phyloP scores from a whole-genome alignment of 306 rosid species.

The Hippophae rhamnoides region DNA sequence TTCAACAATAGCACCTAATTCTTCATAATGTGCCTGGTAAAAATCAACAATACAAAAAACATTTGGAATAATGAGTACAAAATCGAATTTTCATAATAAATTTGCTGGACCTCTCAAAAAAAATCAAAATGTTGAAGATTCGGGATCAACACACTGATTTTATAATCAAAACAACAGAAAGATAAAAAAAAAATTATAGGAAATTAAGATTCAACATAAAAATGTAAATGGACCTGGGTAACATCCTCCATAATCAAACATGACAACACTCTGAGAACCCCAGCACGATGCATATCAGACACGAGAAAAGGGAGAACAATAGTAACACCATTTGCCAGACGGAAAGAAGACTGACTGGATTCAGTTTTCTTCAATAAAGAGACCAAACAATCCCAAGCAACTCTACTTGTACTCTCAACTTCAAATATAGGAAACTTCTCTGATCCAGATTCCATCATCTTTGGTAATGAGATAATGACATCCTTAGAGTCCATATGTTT shows the following conservation, averaged over 20 bases:
- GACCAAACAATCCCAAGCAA: conserved; percentile 98
- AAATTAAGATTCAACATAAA: not conserved
- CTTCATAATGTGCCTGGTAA: conserved; percentile 86
- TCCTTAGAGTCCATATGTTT: conserved; percentile 67
- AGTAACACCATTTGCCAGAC: conserved; percentile 72
- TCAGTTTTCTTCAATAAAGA: conserved; percentile 90
- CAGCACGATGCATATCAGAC: conserved; percentile 72
- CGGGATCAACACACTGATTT: not conserved
- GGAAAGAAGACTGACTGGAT: conserved; percentile 78
- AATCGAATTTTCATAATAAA: conserved; percentile 4
- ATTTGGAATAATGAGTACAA: conserved; percentile 13
- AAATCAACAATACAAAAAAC: conserved; percentile 19
- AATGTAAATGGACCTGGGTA: conserved; percentile 55
- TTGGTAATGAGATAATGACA: conserved; percentile 79
- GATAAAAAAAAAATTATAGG: not conserved
- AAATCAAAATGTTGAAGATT: not conserved
- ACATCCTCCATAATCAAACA: conserved; percentile 84
- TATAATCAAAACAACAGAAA: not conserved
- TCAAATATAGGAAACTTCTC: conserved; percentile 88
- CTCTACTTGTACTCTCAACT: conserved; percentile 53
- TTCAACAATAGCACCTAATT: conserved; percentile 78
- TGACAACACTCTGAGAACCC: conserved; percentile 83
- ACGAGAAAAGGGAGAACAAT: conserved; percentile 74
- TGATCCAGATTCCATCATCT: conserved; percentile 63
- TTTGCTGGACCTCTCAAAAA: not conserved